Conservation (phyloP, 306 rosid genomes). For the Neltuma alba region DNA sequence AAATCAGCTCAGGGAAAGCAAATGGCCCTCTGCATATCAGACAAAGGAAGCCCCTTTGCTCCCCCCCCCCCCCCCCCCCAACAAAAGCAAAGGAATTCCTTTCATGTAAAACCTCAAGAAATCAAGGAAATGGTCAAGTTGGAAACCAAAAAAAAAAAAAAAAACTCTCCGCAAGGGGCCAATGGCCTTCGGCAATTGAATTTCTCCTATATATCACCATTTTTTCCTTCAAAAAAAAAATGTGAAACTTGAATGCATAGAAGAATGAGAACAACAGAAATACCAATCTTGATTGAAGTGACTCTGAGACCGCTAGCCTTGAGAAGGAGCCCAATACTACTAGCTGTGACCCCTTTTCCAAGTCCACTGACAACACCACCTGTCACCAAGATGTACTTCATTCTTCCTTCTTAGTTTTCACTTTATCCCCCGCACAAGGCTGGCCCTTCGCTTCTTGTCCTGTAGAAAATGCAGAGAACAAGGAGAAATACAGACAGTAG, state of each 20-base stretch:
- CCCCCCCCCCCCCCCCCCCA: no score
- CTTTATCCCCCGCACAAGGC: not conserved
- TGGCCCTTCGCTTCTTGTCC: constrained; percentile 34
- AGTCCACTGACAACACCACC: constrained; percentile 96
- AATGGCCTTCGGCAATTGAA: constrained; percentile 6
- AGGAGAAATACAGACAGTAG: constrained; percentile 32
- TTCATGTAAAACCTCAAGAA: constrained; percentile 16
- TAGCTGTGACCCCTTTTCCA: constrained; percentile 89
- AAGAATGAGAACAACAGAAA: not conserved
- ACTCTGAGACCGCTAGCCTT: constrained; percentile 83
- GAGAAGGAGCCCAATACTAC: constrained; percentile 80
- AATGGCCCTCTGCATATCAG: not conserved
- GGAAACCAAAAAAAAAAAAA: constrained; percentile 6
- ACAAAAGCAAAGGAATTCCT: constrained; percentile 21
- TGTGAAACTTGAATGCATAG: constrained; percentile 8
- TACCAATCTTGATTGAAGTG: constrained; percentile 89
- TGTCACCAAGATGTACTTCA: constrained; percentile 90
- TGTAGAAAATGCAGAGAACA: constrained; percentile 24
- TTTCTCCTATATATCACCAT: not conserved
- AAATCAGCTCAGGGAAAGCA: not conserved
- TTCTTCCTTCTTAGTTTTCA: constrained; percentile 31
- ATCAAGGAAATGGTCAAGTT: constrained; percentile 14
- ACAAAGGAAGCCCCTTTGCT: not conserved
- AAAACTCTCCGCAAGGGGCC: not conserved
- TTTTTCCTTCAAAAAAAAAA: not conserved